A percentile compares a stretch with the other conserved stretches of the same genome.
phyloP scores from a whole-genome alignment of 257 asterid species.

The Scutellaria barbata region DNA sequence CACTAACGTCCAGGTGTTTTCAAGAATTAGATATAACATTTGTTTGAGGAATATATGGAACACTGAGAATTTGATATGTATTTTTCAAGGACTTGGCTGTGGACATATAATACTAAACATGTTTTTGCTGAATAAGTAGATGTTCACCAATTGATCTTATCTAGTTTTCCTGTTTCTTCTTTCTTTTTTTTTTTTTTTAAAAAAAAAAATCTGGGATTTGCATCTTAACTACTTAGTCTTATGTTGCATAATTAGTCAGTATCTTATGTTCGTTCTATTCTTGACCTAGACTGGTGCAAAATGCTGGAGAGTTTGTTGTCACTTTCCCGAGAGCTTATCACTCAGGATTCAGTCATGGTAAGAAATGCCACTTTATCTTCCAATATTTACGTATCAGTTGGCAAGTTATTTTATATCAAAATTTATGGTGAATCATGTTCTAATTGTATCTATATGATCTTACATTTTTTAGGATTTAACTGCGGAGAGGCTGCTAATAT shows the following conservation, averaged over 20 bases:
- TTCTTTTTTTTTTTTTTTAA: neutral
- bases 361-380: constrained; percentile 36
- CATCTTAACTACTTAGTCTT: constrained; percentile 20
- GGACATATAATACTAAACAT: neutral
- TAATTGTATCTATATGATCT: constrained; percentile 29
- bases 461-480: constrained; percentile 72
- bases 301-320: constrained; percentile 98
- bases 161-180: neutral
- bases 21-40: neutral
- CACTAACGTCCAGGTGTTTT: neutral
- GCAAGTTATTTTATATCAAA: constrained; percentile 10
- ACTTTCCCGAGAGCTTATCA: constrained; percentile 99
- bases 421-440: constrained; percentile 10
- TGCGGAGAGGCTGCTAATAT: constrained; percentile 98
- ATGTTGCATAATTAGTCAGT: constrained; percentile 30
- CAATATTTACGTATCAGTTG: constrained; percentile 16
- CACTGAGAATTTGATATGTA: constrained; percentile 6
- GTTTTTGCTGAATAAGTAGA: neutral
- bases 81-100: constrained; percentile 4
- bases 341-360: constrained; percentile 99
- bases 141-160: neutral
- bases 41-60: neutral
- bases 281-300: constrained; percentile 85
- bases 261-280: constrained; percentile 29
- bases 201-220: constrained; percentile 14